These are phyloP conservation scores for Colletotrichum cuscutae DNA, from an alignment of 2,329 filamentous ascomycete genomes.

Conservation along the genomic window DNA sequence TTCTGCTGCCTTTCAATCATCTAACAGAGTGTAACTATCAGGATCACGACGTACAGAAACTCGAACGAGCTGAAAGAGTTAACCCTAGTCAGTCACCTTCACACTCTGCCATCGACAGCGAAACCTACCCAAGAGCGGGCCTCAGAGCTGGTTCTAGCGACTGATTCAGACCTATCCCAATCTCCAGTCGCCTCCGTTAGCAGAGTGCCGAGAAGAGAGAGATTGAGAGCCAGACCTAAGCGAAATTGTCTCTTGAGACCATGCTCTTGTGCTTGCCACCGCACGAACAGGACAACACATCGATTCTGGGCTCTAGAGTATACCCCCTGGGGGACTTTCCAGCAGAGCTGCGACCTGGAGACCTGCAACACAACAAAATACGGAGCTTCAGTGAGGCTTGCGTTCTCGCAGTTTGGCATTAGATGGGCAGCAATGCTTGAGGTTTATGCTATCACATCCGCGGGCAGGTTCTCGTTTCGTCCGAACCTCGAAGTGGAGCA, in stretches of 20 bases:
- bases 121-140: too few species aligned
- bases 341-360: not conserved
- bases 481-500: not conserved
- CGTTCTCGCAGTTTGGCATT: constrained; percentile 4
- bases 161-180: not conserved
- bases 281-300: not conserved
- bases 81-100: not conserved
- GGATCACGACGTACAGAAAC: not conserved
- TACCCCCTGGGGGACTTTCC: not conserved
- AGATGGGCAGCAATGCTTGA: not conserved
- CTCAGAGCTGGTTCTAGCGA: too few species aligned
- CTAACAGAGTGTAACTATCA: not conserved
- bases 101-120: too few species aligned
- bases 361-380: not conserved
- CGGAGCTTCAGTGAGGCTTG: not conserved
- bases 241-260: not conserved
- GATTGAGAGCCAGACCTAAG: too few species aligned
- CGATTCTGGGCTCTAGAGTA: constrained; percentile 26
- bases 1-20: too few species aligned
- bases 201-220: not conserved
- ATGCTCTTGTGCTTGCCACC: constrained; percentile 11
- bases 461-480: not conserved
- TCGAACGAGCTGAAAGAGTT: not conserved
- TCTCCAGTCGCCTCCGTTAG: not conserved
- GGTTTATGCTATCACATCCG: not conserved